Conservation (phyloP, 2,329 filamentous ascomycete genomes). For the Aureobasidium sp. region DNA sequence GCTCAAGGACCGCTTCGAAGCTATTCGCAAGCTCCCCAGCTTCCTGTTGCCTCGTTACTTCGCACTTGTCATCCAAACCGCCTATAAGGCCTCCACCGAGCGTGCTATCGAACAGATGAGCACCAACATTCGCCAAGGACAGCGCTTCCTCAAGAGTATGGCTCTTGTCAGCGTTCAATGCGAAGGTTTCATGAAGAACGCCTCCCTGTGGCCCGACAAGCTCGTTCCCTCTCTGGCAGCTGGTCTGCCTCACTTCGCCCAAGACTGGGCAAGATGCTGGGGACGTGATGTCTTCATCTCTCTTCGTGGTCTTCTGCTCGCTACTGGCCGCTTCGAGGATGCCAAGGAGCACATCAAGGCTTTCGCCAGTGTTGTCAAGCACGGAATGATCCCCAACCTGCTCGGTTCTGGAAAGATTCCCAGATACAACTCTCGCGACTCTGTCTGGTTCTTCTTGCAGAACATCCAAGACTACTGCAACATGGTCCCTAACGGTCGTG, state of each 20-base stretch:
- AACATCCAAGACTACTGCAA: conserved; percentile 87
- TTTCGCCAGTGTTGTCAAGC: conserved; percentile 93
- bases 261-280: conserved; percentile 94
- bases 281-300: conserved; percentile 97
- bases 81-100: conserved; percentile 75
- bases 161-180: conserved; percentile 89
- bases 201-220: conserved; percentile 80
- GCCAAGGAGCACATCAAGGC: conserved; percentile 90
- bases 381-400: conserved; percentile 96
- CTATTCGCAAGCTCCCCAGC: conserved; percentile 73
- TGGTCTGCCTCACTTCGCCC: conserved; percentile 86
- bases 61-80: conserved; percentile 76
- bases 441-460: conserved; percentile 96
- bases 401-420: conserved; percentile 77
- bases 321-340: conserved; percentile 78
- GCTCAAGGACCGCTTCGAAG: conserved; percentile 77
- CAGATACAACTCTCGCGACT: conserved; percentile 92
- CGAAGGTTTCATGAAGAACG: conserved; percentile 80
- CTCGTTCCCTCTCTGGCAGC: conserved; percentile 81
- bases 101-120: conserved; percentile 72
- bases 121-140: conserved; percentile 66
- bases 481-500: conserved; percentile 67
- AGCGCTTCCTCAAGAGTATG: conserved; percentile 80
- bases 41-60: conserved; percentile 93
- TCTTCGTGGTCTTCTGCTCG: conserved; percentile 77